Evolutionary conservation across 225 moss, liverwort and hornwort genomes (phyloP).

Genomic region (Pleurozium schreberi): DNA sequence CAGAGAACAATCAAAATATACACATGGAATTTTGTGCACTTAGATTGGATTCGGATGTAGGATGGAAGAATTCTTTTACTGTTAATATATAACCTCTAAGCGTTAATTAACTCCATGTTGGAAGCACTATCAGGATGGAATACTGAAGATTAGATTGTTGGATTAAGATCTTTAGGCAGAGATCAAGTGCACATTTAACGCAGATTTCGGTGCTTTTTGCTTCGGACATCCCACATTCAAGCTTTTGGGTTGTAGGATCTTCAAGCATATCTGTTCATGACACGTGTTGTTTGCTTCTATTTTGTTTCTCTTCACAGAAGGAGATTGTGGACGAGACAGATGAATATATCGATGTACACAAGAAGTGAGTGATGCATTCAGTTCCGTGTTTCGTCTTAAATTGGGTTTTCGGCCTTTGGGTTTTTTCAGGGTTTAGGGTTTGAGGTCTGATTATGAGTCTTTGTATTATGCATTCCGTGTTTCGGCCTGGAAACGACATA

Average conservation of each 20-base stretch:
- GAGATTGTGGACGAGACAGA: slow-evolving; percentile 93
- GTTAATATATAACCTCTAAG: background rate
- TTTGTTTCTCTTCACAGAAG: slow-evolving; percentile 22
- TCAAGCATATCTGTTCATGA: background rate
- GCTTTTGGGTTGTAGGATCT: background rate
- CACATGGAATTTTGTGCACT: background rate
- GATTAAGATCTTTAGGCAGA: background rate
- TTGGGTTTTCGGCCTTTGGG: background rate
- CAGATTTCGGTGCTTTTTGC: background rate
- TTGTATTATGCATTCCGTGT: too few relatives aligned
- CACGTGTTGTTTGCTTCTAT: background rate
- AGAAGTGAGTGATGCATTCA: slow-evolving; percentile 42
- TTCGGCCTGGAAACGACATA: background rate
- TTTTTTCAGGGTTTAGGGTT: background rate
- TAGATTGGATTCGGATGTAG: background rate
- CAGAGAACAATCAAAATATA: background rate
- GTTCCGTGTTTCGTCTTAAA: background rate
- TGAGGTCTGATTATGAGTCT: background rate
- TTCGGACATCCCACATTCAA: background rate
- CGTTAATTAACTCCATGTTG: background rate
- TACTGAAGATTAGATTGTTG: background rate
- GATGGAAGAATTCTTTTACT: too few relatives aligned
- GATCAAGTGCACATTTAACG: background rate
- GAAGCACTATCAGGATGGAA: background rate
- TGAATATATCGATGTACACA: slow-evolving; percentile 83